Base-by-base conservation (phyloP, 306 rosid genomes). In the Cucurbita ficifolia region DNA sequence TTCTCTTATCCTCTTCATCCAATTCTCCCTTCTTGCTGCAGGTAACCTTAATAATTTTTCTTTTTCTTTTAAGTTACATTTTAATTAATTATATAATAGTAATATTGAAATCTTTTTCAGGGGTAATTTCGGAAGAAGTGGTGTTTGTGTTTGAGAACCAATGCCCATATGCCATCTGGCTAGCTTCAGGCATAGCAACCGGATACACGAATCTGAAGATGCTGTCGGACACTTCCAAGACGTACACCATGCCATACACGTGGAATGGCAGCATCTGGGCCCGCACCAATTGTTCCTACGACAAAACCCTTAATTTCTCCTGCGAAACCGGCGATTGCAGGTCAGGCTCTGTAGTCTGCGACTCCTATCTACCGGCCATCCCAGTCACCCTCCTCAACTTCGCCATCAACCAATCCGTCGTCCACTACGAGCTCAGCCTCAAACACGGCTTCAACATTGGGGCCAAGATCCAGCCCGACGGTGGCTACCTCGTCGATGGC, bases 391-490 rank as follows among this genome's bases (percentile, higher is more conserved):
- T 74, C 2, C 69, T 84, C 42, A 79, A 76, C 24, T 76, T 85
- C 5, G 24, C 10, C 5, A 29, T 85, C 12, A 73, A 74, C 33
- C 10, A 71, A 0, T 29, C 79, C 0, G 54, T 83, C 1, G 89
- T 85, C 2, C 75, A 79, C 70, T 82, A 83, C 7, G 79, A 70
- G 19, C 55, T 85, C 4, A 82, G 85, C 65, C n/a, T 82, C 18
- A 38, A n/a, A 16, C 86, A 85, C 17, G 85, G 86, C 6, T 81
- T 78, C 5, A 85, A 85, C 52, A 0, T 82, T 2, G 10, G 2
- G 12, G 77, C 74, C 11, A 72, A 63, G 22, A 59, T 85, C 59
- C 13, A 74, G 10, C 85, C 86, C 0, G 61, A 43, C 0, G 84
- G 82, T 16, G 86, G 88, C 48, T 51, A 78, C 7, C 36, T 80